Percentiles rank a stretch among this genome's conserved stretches.
These are phyloP conservation scores for Boletus smithii DNA, from an alignment of 1,284 basidiomycete genomes.

Conservation along the genomic window DNA sequence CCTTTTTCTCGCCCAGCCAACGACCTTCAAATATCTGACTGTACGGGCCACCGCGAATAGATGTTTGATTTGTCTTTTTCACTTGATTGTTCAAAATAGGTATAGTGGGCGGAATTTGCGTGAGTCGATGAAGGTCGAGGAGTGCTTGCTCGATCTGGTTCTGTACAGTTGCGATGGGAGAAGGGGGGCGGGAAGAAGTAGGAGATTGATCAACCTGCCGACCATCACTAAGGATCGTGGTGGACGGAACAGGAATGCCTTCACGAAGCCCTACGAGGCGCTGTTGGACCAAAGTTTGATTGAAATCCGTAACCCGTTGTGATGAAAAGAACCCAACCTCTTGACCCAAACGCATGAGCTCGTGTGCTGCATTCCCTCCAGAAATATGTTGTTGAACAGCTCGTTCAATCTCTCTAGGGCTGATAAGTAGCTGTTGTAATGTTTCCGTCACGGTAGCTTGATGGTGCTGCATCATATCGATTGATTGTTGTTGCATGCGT, in stretches of 20 bases:
- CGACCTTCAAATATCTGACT: slow-evolving; percentile 50
- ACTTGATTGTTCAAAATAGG: slow-evolving; percentile 51
- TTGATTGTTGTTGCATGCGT: slow-evolving; percentile 36
- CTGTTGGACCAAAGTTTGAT: slow-evolving; percentile 23
- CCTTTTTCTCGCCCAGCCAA: slow-evolving; percentile 52
- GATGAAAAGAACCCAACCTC: slow-evolving; percentile 29
- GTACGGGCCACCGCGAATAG: slow-evolving; percentile 46
- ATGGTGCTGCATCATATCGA: slow-evolving; percentile 35
- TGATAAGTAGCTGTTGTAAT: slow-evolving; percentile 38
- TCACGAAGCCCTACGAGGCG: slow-evolving; percentile 27
- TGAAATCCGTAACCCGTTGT: background rate
- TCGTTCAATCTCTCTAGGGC: slow-evolving; percentile 35
- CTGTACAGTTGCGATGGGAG: slow-evolving; percentile 35
- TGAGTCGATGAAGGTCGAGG: slow-evolving; percentile 44
- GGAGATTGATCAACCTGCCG: slow-evolving; percentile 27
- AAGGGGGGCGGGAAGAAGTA: slow-evolving; percentile 19
- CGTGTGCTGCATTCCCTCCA: slow-evolving; percentile 41
- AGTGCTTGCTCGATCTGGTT: slow-evolving; percentile 42
- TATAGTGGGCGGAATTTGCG: slow-evolving; percentile 49
- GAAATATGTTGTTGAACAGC: slow-evolving; percentile 38
- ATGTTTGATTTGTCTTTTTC: slow-evolving; percentile 30
- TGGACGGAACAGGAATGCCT: background rate
- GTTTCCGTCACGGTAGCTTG: slow-evolving; percentile 36
- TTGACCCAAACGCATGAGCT: slow-evolving; percentile 52
- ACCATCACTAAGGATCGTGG: slow-evolving; percentile 20